A percentile compares a stretch with the other conserved stretches of the same genome.
Conservation (phyloP, 2,329 filamentous ascomycete genomes). For the Pseudogymnoascus sp. region DNA sequence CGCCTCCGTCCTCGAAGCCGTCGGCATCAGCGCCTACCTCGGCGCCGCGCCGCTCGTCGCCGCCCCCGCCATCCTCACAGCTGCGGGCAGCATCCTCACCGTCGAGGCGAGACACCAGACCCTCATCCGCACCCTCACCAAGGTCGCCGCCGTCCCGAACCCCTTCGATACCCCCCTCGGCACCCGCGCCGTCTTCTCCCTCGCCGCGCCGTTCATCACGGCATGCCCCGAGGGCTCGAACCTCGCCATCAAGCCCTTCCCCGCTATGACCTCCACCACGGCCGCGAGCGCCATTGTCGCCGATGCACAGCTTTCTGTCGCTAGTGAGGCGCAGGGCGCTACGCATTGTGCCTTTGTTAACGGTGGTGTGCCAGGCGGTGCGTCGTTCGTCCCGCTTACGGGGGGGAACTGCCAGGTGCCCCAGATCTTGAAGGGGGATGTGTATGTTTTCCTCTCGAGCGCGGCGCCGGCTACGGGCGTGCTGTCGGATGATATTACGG, state of each 20-base stretch:
- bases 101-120: constrained; percentile 68
- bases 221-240: constrained; percentile 60
- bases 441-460: constrained; percentile 59
- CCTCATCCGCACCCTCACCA: constrained; percentile 55
- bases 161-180: constrained; percentile 64
- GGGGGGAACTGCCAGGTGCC: constrained; percentile 52
- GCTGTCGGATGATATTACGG: constrained; percentile 53
- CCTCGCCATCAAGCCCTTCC: constrained; percentile 56
- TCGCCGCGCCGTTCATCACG: constrained; percentile 64
- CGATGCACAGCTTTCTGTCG: constrained; percentile 31
- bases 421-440: constrained; percentile 52
- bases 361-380: constrained; percentile 48
- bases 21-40: constrained; percentile 64
- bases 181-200: constrained; percentile 61
- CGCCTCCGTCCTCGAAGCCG: constrained; percentile 61
- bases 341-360: constrained; percentile 61
- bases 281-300: constrained; percentile 25
- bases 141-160: constrained; percentile 52
- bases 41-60: constrained; percentile 60
- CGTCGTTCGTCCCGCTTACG: constrained; percentile 50
- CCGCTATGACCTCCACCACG: constrained; percentile 44
- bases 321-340: constrained; percentile 42
- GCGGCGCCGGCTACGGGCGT: constrained; percentile 40
- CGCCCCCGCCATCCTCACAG: constrained; percentile 50
- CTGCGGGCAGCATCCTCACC: constrained; percentile 62